A percentile compares a stretch with the other conserved stretches of the same genome.
Evolutionary conservation across 2,329 filamentous ascomycete genomes (phyloP).

Genomic region (Mollisiaceae sp.): DNA sequence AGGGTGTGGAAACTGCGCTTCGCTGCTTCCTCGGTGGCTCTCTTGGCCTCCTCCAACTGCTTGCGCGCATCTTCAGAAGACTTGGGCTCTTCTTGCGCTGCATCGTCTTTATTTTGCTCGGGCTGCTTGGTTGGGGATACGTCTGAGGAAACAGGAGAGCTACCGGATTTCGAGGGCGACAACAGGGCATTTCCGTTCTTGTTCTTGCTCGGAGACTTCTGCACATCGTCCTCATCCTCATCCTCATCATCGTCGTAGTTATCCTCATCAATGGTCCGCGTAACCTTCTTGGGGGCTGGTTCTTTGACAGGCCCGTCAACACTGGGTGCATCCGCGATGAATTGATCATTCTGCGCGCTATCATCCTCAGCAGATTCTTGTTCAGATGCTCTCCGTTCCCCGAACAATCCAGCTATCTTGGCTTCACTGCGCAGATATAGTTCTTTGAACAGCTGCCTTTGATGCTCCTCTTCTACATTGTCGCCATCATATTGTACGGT

Average conservation of each 20-base stretch:
- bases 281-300: constrained; percentile 70
- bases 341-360: constrained; percentile 41
- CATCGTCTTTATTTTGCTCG: constrained; percentile 57
- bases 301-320: constrained; percentile 52
- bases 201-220: constrained; percentile 56
- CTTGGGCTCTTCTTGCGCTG: constrained; percentile 62
- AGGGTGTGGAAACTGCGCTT: constrained; percentile 90
- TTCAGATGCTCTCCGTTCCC: constrained; percentile 44
- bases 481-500: constrained; percentile 55
- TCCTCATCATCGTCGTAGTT: constrained; percentile 89
- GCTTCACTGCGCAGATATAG: constrained; percentile 79
- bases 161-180: constrained; percentile 73
- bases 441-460: constrained; percentile 73
- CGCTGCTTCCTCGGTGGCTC: constrained; percentile 86
- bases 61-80: constrained; percentile 88
- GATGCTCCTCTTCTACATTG: constrained; percentile 71
- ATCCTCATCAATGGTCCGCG: constrained; percentile 80
- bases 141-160: constrained; percentile 61
- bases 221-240: constrained; percentile 70
- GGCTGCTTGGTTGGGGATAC: constrained; percentile 58
- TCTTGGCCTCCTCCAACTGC: constrained; percentile 89
- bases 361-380: constrained; percentile 36
- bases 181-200: constrained; percentile 59
- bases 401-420: constrained; percentile 78
- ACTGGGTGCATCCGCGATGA: constrained; percentile 57